These are phyloP conservation scores for Endoconidiophora polonica DNA, from an alignment of 2,329 filamentous ascomycete species.

Conservation along the genomic window DNA sequence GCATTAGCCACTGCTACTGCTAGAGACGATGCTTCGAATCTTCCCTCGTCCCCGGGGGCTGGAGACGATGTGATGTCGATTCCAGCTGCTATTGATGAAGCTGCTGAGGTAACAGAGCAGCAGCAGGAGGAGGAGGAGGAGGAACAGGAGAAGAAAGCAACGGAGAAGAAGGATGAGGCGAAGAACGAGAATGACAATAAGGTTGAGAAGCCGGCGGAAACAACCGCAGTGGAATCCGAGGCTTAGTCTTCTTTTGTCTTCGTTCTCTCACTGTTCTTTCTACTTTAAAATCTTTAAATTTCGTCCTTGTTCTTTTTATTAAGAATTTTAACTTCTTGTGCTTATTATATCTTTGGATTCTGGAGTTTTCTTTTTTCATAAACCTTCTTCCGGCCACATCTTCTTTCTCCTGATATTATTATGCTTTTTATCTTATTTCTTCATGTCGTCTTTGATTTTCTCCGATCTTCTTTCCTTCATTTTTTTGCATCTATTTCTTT, in stretches of 20 bases:
- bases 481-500: too few relatives aligned
- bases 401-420: background rate
- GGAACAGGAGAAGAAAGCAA: background rate
- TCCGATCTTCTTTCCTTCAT: too few relatives aligned
- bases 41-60: background rate
- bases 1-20: background rate
- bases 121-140: background rate
- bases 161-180: background rate
- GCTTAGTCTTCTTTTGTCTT: background rate
- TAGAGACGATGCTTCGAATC: background rate
- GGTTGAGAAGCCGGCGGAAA: too few relatives aligned
- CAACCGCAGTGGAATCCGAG: background rate
- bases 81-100: background rate
- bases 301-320: background rate
- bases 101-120: background rate
- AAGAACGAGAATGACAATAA: background rate
- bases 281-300: conserved; percentile 4
- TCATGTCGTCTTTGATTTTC: background rate
- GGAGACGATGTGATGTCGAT: conserved; percentile 1
- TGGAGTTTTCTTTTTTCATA: background rate
- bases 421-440: background rate
- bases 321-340: too few relatives aligned
- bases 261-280: background rate
- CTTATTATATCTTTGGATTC: too few relatives aligned
- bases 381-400: background rate